phyloP scores from a whole-genome alignment of 495 filamentous ascomycete genomes.

The Talaromyces borbonicus region DNA sequence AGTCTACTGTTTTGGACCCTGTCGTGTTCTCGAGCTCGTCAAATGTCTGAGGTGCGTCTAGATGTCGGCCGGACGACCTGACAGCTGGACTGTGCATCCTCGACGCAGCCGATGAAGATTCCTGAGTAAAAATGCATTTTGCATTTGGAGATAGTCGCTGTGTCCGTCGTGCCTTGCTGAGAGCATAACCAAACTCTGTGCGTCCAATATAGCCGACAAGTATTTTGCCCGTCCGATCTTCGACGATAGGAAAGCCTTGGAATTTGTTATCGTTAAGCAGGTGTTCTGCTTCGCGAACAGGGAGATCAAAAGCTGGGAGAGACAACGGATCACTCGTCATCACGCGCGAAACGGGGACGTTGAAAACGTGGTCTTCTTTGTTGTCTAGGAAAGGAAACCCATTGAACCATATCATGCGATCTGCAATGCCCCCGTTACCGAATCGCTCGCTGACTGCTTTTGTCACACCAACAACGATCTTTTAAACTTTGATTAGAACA shows the following conservation, averaged over 20 bases:
- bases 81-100: slow-evolving; percentile 24
- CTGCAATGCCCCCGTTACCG: slow-evolving; percentile 91
- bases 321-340: slow-evolving; percentile 74
- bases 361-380: slow-evolving; percentile 97
- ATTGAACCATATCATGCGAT: slow-evolving; percentile 99
- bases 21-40: slow-evolving; percentile 52
- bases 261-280: slow-evolving; percentile 74
- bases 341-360: slow-evolving; percentile 84
- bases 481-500: slow-evolving; percentile 11
- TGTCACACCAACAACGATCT: slow-evolving; percentile 93
- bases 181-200: slow-evolving; percentile 87
- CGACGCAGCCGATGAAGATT: slow-evolving; percentile 34
- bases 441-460: slow-evolving; percentile 89
- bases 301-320: slow-evolving; percentile 66
- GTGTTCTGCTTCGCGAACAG: slow-evolving; percentile 60
- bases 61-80: slow-evolving; percentile 9
- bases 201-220: slow-evolving; percentile 91
- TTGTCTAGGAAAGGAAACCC: slow-evolving; percentile 96
- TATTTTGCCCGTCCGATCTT: slow-evolving; percentile 56
- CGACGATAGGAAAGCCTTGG: slow-evolving; percentile 91
- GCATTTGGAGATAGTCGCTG: slow-evolving; percentile 59
- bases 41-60: slow-evolving; percentile 48
- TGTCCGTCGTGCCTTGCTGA: slow-evolving; percentile 71
- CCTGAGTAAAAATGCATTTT: slow-evolving; percentile 69
- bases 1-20: slow-evolving; percentile 57